Percentiles rank a stretch among this genome's conserved stretches.
Evolutionary conservation across 257 asterid genomes (phyloP).

Genomic region (Petunia axillaris): DNA sequence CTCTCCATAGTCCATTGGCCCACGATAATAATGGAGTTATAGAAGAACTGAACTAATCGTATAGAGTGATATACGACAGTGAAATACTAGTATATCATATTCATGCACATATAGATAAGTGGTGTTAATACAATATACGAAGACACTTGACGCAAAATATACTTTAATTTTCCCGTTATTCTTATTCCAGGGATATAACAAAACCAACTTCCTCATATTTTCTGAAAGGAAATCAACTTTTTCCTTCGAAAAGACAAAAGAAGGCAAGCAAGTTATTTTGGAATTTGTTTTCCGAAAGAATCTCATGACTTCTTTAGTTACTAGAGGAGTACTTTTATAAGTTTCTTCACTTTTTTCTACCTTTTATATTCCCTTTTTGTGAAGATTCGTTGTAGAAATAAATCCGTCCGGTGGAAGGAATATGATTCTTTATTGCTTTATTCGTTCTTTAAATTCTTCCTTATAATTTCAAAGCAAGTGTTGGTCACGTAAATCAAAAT

Average conservation of each 20-base stretch:
- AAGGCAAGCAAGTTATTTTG: background rate
- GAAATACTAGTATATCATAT: too few species aligned
- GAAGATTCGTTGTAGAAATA: background rate
- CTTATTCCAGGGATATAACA: background rate
- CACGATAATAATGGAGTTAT: background rate
- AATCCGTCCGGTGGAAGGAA: too few species aligned
- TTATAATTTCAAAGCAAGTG: background rate
- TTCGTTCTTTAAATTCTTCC: background rate
- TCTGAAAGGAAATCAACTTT: background rate
- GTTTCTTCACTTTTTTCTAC: too few species aligned
- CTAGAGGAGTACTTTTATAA: too few species aligned
- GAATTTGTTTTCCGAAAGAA: background rate
- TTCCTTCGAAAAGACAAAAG: background rate
- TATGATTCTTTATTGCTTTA: background rate
- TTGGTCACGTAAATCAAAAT: background rate
- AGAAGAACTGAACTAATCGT: background rate
- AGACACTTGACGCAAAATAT: background rate
- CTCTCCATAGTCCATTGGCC: conserved; percentile 13
- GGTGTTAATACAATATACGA: too few species aligned
- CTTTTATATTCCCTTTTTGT: background rate
- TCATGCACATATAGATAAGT: too few species aligned
- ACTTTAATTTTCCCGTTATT: background rate
- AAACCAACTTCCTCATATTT: background rate
- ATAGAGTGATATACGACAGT: too few species aligned
- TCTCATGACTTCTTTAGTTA: background rate